A percentile compares a stretch with the other conserved stretches of the same genome.
Conservation (phyloP, 495 filamentous ascomycete species). For the Hypoxylon fragiforme region DNA sequence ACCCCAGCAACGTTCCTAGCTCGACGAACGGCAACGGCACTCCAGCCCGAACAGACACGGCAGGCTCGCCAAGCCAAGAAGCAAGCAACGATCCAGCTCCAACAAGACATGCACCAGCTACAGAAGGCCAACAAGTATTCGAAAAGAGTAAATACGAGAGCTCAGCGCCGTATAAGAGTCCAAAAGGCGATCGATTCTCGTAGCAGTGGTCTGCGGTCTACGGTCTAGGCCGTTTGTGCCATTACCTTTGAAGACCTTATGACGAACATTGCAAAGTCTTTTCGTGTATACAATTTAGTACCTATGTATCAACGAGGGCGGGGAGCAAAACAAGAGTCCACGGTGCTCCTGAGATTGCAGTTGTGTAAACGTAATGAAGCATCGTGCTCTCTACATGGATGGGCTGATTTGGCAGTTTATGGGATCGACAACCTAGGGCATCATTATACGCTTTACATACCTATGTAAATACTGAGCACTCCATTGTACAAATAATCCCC, state of each 20-base stretch:
- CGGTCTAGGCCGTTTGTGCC: neutral
- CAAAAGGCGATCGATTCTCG: slow-evolving; percentile 81
- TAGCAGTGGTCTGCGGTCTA: slow-evolving; percentile 23
- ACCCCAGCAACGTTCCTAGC: slow-evolving; percentile 44
- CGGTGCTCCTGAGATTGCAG: no score
- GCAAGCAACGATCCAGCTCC: slow-evolving; percentile 81
- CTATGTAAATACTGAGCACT: no score
- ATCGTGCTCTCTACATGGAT: no score
- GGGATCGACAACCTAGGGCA: no score
- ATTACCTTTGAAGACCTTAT: slow-evolving; percentile 11
- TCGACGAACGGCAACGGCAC: slow-evolving; percentile 41
- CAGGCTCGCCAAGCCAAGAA: slow-evolving; percentile 77
- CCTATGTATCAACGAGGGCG: no score
- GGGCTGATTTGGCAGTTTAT: no score
- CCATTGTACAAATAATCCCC: no score
- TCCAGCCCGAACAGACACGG: slow-evolving; percentile 58
- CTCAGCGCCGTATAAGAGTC: slow-evolving; percentile 67
- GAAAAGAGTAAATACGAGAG: slow-evolving; percentile 91
- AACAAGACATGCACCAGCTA: slow-evolving; percentile 78
- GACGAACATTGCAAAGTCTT: slow-evolving; percentile 16
- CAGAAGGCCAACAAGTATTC: slow-evolving; percentile 65
- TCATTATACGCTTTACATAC: no score
- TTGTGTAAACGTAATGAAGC: no score
- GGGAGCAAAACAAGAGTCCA: no score
- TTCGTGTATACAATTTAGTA: slow-evolving; percentile 24